phyloP scores from a whole-genome alignment of 2,329 filamentous ascomycete species.

The Plenodomus biglobosus region DNA sequence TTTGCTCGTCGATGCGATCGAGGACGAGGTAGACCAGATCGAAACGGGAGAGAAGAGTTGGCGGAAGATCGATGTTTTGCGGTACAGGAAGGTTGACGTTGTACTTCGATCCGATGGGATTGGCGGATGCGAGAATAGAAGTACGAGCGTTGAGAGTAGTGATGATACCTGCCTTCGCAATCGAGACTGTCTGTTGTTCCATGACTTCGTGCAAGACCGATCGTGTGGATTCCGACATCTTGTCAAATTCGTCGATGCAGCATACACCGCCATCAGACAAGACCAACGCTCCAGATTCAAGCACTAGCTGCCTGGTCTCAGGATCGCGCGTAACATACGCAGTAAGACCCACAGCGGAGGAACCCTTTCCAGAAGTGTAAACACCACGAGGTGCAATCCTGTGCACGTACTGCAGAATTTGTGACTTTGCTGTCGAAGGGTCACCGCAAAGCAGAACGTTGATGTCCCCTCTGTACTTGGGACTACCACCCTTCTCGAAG shows the following conservation, averaged over 20 bases:
- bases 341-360: constrained; percentile 73
- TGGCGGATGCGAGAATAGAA: constrained; percentile 93
- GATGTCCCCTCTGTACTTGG: constrained; percentile 95
- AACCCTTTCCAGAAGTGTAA: constrained; percentile 75
- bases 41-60: constrained; percentile 91
- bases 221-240: constrained; percentile 74
- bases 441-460: constrained; percentile 97
- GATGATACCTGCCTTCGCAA: constrained; percentile 77
- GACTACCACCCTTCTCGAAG: constrained; percentile 93
- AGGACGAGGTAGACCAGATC: constrained; percentile 96
- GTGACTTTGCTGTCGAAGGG: constrained; percentile 94
- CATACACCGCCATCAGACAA: constrained; percentile 74
- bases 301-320: constrained; percentile 70
- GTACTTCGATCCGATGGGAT: constrained; percentile 97
- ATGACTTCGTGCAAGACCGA: constrained; percentile 79
- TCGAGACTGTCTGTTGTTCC: constrained; percentile 78
- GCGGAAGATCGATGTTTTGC: constrained; percentile 96
- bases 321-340: constrained; percentile 77
- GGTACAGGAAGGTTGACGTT: constrained; percentile 94
- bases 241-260: constrained; percentile 79
- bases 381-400: constrained; percentile 91
- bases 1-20: constrained; percentile 87
- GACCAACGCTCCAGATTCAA: constrained; percentile 73
- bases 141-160: constrained; percentile 93
- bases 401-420: constrained; percentile 91